Evolutionary conservation across 2,329 filamentous ascomycete genomes (phyloP).

Genomic region (Arthrinium phaeospermum): DNA sequence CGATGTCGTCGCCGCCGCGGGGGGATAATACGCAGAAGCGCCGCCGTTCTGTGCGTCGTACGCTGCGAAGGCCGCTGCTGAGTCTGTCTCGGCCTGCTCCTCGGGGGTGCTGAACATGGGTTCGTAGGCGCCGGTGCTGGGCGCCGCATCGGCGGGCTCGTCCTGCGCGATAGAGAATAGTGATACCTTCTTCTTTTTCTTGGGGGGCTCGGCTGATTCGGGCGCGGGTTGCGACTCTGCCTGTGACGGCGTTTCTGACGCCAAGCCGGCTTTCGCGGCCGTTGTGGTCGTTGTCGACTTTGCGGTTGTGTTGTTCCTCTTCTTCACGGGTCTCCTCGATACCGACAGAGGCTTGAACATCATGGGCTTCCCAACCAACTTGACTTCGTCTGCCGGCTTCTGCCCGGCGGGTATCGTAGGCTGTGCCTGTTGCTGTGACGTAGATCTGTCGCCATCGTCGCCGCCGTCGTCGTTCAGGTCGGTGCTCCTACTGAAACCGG

Average conservation of each 20-base stretch:
- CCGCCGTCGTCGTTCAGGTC: slow-evolving; percentile 32
- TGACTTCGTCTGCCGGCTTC: slow-evolving; percentile 67
- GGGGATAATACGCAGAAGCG: slow-evolving; percentile 5
- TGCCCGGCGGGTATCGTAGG: slow-evolving; percentile 61
- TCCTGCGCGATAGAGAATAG: slow-evolving; percentile 67
- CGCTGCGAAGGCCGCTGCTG: slow-evolving; percentile 37
- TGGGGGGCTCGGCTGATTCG: slow-evolving; percentile 33
- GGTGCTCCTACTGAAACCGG: slow-evolving; percentile 75
- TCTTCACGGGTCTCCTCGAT: slow-evolving; percentile 74
- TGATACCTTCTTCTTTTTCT: slow-evolving; percentile 66
- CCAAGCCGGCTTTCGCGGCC: slow-evolving; percentile 23
- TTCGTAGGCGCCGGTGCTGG: slow-evolving; percentile 49
- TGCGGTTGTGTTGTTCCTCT: slow-evolving; percentile 52
- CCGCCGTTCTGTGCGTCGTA: slow-evolving; percentile 41
- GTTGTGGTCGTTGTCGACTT: slow-evolving; percentile 32
- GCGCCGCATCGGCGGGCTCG: slow-evolving; percentile 20
- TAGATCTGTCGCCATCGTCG: slow-evolving; percentile 33
- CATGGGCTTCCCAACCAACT: slow-evolving; percentile 77
- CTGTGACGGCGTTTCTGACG: slow-evolving; percentile 18
- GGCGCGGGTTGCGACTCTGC: slow-evolving; percentile 28
- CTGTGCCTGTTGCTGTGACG: slow-evolving; percentile 47
- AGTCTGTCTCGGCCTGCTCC: slow-evolving; percentile 33
- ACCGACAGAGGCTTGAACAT: slow-evolving; percentile 93
- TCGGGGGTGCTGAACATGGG: slow-evolving; percentile 53
- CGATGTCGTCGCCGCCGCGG: slow-evolving; percentile 8